These are phyloP conservation scores for Diaporthe ampelina DNA, from an alignment of 2,329 filamentous ascomycete species.

Conservation along the genomic window DNA sequence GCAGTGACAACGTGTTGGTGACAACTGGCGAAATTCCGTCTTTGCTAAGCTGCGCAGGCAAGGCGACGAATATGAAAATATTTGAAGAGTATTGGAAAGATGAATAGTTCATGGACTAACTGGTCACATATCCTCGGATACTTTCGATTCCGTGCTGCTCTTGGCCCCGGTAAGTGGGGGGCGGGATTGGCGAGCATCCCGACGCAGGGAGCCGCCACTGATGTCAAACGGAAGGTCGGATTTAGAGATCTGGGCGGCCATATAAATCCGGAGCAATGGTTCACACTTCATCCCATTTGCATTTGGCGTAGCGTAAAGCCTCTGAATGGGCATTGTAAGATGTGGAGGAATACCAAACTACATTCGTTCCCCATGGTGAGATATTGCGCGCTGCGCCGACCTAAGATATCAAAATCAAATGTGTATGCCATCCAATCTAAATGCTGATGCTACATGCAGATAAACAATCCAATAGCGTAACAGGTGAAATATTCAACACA, in stretches of 20 bases:
- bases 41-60: neutral
- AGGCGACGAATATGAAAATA: neutral
- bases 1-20: neutral
- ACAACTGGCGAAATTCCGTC: too few relatives aligned
- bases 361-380: too few relatives aligned
- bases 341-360: neutral
- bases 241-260: neutral
- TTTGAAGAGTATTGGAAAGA: neutral
- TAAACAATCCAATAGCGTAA: neutral
- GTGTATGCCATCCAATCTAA: slow-evolving; percentile 11
- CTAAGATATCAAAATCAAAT: neutral
- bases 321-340: neutral
- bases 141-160: neutral
- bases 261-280: neutral
- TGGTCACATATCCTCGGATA: neutral
- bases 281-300: neutral
- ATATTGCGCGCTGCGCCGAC: too few relatives aligned
- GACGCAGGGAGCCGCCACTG: neutral
- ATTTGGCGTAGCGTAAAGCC: neutral
- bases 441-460: neutral
- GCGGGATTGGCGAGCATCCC: neutral
- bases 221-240: neutral
- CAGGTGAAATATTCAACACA: neutral
- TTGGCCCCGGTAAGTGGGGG: slow-evolving; percentile 12
- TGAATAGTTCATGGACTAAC: too few relatives aligned